Base-by-base conservation (phyloP, 371 early-diverging fungal species). In the Mucor mucedo region DNA sequence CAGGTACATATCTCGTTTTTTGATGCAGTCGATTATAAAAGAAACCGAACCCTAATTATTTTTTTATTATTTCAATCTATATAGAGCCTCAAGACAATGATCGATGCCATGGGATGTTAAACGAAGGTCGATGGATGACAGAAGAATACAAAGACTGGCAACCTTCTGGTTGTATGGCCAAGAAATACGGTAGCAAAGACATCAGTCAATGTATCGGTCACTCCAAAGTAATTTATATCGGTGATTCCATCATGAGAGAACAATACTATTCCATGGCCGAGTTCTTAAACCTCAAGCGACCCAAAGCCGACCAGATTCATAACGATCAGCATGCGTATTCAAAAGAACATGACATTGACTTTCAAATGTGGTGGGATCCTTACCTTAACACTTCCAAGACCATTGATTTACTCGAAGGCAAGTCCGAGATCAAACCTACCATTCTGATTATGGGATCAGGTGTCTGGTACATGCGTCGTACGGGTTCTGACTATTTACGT, bases 351-450 rank as follows among this genome's bases (percentile, higher is more conserved):
- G 68, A 66, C 2, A 62, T 83, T 9, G 42, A 63, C 0, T 62
- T 84, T 48, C 79, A 84, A 41, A 87, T 90, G 55, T 85, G 79
- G 73, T 90, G 89, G 88, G 88, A 90, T 60, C 89, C 90, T 4
- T 87, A 77, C 49, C 62, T 85, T 61, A 90, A 90, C 70, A 58
- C 78, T 2, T 80, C 86, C 2, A 63, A 63, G 4, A 79, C 78
- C 0, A 21, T 58, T 4, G 64, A 67, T 14, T 41, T 71, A 59
- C 56, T 72, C 14, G 56, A 67, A 53, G 70, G 73, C 28, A 60
- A 62, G 28, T 55, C 29, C 44, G 60, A 38, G n/a, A 58, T 58
- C 16, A 66, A 62, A 5, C 83, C 87, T 5, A 75, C 79, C 59
- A 48, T 89, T 39, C 63, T 85, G 40, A 74, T 86, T 1, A 62